Base-by-base conservation (phyloP, 371 early-diverging fungal species). In the Syncephalastrum contaminatum region DNA sequence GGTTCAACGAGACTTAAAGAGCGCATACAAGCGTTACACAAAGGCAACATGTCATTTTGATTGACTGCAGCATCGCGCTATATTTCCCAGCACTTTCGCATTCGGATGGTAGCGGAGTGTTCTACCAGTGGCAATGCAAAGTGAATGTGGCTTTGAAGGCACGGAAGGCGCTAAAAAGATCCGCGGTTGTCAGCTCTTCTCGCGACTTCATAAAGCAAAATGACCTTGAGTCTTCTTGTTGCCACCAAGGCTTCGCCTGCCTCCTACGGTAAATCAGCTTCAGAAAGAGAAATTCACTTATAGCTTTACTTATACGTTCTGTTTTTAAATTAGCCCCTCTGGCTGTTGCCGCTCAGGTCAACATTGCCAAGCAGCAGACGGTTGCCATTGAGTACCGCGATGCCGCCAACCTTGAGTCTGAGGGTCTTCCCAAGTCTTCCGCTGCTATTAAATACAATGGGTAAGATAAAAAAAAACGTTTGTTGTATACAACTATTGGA, bases 161-260 rank as follows among this genome's bases (percentile, higher is more conserved):
- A 30, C 36, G 36, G 10, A 8, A 30, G 36, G 36, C 36, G 10
- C 10, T 30, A 30, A 30, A 30, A 30, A 10, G 36, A 10, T 30
- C 36, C 10, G 36, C 10, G 12, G 36, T 30, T 30, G 36, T 30
- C 36, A 5, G 10, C 36, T 12, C 2, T 10, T 12, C 12, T 10
- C 10, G 36, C 36, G 36, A 3, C 10, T 30, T 30, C 36, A 10
- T 12, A 30, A 30, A 30, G 36, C 25, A 55, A 53, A 50, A 64
- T 60, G 60, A 40, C 63, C 36, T 47, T 71, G 39, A 56, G 59
- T 44, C 66, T 75, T 48, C 60, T 63, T 63, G 72, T 71, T 71
- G 75, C 75, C 55, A 54, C 69, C 24, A 70, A 71, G 51, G 73
- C 73, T 46, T 63, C 72, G 10, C 75, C 70, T 42, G 62, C 71